Evolutionary conservation across 2,329 filamentous ascomycete species (phyloP), one percentile per base, ranked within the genome.

Genomic region (Hirsutella thompsonii): DNA sequence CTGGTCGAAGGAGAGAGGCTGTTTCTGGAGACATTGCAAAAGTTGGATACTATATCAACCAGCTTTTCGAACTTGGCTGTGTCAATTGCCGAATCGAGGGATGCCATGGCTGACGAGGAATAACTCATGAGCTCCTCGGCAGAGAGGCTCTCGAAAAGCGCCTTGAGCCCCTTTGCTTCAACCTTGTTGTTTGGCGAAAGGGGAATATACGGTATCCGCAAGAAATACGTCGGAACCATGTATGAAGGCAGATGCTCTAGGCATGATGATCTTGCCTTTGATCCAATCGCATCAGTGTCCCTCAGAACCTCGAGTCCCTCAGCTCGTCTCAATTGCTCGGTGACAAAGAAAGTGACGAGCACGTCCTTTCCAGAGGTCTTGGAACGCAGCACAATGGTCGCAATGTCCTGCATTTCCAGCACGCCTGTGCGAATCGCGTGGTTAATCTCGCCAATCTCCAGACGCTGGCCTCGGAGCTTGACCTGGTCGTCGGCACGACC

Each of bases 391-490:
- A 95, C 84, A 13, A 93, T 63, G 0, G 88, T 93, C 3, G 79
- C 78, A 0, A 85, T 79, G 49, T 94, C 85, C 13, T 72, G 66
- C 8, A 92, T 62, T 1, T 63, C 63, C 0, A 58, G 46, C 0
- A 76, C 68, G 0, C 74, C 73, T 18, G 72, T 66, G 37, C 77
- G 79, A 50, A 94, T 86, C 8, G 83, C 76, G 38, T 89, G 80
- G 50, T 94, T 92, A 58, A 95, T 94, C 62, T 96, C 89, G 1
- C 82, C 84, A 45, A 94, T 82, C 53, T 96, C 90, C 1, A 96
- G 70, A 13, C 89, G 72, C 56, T 95, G 89, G 0, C 89, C 89
- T 10, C 90, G 78, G 3, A 95, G 70, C 57, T 96, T 96, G 46
- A 94, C 81, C 59, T 96, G 89, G 42, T 94, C 87, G 54, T 96